These are phyloP conservation scores for Salix purpurea DNA, from an alignment of 345 rosid species.

Conservation along the genomic window DNA sequence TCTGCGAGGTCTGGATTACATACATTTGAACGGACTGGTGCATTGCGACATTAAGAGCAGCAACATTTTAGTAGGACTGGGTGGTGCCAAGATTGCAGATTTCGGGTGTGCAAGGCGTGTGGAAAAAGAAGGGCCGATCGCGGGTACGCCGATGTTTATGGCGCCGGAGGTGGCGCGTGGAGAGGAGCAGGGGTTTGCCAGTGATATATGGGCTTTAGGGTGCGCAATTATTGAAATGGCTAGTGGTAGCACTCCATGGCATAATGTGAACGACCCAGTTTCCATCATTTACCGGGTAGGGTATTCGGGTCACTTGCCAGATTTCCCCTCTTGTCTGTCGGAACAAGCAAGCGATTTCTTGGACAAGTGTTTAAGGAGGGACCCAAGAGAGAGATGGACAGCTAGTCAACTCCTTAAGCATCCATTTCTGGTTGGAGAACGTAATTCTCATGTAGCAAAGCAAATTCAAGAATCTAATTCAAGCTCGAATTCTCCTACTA, in stretches of 20 bases:
- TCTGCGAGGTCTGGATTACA: slow-evolving; percentile 49
- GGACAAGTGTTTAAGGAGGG: slow-evolving; percentile 39
- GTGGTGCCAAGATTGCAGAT: slow-evolving; percentile 59
- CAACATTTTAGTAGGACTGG: slow-evolving; percentile 48
- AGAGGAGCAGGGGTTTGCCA: slow-evolving; percentile 54
- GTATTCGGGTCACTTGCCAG: slow-evolving; percentile 32
- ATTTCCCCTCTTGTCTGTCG: slow-evolving; percentile 27
- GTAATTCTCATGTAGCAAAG: slow-evolving; percentile 1
- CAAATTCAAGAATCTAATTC: slow-evolving; percentile 29
- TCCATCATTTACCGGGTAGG: slow-evolving; percentile 33
- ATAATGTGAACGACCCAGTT: slow-evolving; percentile 17
- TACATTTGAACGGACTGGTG: slow-evolving; percentile 52
- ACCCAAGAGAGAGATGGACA: slow-evolving; percentile 41
- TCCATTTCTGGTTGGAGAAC: slow-evolving; percentile 29
- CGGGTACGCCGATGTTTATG: slow-evolving; percentile 74
- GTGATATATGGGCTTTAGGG: slow-evolving; percentile 73
- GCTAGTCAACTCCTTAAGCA: slow-evolving; percentile 35
- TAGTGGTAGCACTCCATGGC: slow-evolving; percentile 45
- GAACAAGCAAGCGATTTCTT: slow-evolving; percentile 37
- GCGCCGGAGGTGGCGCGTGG: slow-evolving; percentile 88
- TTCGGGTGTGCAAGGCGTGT: slow-evolving; percentile 67
- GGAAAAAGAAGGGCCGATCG: slow-evolving; percentile 25
- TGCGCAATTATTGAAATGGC: slow-evolving; percentile 82
- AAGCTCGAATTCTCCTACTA: slow-evolving; percentile 61
- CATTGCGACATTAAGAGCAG: slow-evolving; percentile 79